Base-by-base conservation (phyloP, 805 yeast genomes). In the Candida qinlingensis region DNA sequence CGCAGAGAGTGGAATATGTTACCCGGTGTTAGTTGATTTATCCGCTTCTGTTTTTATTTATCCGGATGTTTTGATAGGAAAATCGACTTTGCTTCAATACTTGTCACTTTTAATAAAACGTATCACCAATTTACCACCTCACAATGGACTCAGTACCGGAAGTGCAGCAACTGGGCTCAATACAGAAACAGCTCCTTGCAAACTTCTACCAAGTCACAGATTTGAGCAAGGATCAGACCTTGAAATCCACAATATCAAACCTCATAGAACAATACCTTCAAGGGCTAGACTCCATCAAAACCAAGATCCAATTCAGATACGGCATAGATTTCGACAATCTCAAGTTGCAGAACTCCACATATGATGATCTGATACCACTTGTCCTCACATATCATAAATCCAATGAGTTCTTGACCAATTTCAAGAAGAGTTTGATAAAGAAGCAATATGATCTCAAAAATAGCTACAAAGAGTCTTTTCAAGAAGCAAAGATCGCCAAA, bases 251-350 rank as follows among this genome's bases (percentile, higher is more conserved):
- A 9, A 53, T 61, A 12, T 46, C 54, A 29, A 44, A 44, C 19
- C 34, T 37, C n/a, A 40, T 60, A 13, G 50, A 51, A 36, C 39
- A 47, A 37, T 61, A 50, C 46, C 45, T 51, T 6, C 56, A 56
- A 11, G 35, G 41, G 6, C 44, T 59, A 7, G 38, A 33, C 8
- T 57, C 45, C 19, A 30, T 56, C 3, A 44, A 42, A 30, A 19
- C 45, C 4, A 55, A 55, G 31, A 40, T 60, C 6, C 52, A 56
- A 25, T 61, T 60, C 42, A 44, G 51, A 37, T 55, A 45, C 31
- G 62, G 52, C 1, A 45, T 57, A 9, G 44, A 50, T 6, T 38
- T 55, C 4, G 35, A 42, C 11, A 35, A 7, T 10, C 35, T n/a
- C 37, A 42, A 41, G 1, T n/a, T 44, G 13, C 28, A 47, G 12